A percentile compares a stretch with the other conserved stretches of the same genome.
phyloP scores from a whole-genome alignment of 176 grass and related monocot species.

The Pharus latifolius region DNA sequence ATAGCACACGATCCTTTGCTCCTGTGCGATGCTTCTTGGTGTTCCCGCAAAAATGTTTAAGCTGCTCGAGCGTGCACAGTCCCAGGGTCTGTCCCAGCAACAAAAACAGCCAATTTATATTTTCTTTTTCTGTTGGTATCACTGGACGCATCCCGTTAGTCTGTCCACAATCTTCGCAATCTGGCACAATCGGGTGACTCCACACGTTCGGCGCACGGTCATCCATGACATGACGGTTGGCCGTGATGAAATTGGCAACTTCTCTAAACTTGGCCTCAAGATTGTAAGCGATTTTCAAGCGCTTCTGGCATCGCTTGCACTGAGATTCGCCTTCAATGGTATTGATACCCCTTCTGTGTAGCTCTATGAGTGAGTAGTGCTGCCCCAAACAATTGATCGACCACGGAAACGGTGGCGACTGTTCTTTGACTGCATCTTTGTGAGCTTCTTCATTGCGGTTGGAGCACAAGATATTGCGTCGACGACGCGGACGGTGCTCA shows the following conservation, averaged over 20 bases:
- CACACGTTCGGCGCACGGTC: conserved; percentile 29
- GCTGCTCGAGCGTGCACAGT: conserved; percentile 43
- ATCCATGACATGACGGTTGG: conserved; percentile 10
- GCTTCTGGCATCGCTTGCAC: conserved; percentile 21
- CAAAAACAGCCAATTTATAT: conserved; percentile 70
- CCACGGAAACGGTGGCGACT: conserved; percentile 37
- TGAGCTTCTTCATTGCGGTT: no score
- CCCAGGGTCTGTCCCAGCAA: conserved; percentile 35
- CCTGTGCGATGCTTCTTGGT: conserved; percentile 40
- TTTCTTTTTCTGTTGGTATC: conserved; percentile 26
- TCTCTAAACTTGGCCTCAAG: conserved; percentile 16
- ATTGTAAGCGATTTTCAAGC: not conserved
- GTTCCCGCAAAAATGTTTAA: conserved; percentile 44
- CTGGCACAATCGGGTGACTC: not conserved
- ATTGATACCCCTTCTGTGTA: not conserved
- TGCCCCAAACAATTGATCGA: not conserved
- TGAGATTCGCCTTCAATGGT: conserved; percentile 20
- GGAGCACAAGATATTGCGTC: no score
- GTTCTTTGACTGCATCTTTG: no score
- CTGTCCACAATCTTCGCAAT: conserved; percentile 27
- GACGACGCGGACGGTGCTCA: no score
- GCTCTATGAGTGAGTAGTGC: conserved; percentile 9
- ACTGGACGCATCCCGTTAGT: conserved; percentile 5
- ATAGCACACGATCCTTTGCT: conserved; percentile 49
- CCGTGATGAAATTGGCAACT: not conserved